A percentile compares a stretch with the other conserved stretches of the same genome.
Conservation (phyloP, 2,329 filamentous ascomycete genomes). For the Exophiala phaeomuriformis region DNA sequence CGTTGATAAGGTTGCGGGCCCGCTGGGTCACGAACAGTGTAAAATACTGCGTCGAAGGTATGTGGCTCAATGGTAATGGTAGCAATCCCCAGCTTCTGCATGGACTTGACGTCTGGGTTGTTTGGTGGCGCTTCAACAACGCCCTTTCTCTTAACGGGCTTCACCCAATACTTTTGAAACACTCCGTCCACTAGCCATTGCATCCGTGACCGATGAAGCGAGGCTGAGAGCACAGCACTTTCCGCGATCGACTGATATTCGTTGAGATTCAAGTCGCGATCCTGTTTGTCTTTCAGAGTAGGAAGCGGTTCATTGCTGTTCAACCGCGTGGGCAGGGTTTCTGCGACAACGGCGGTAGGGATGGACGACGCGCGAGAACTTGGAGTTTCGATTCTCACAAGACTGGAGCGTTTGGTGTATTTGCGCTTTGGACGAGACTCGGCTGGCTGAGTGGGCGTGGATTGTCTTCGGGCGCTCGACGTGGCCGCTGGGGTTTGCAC, state of each 20-base stretch:
- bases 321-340: slow-evolving; percentile 46
- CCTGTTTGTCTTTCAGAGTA: slow-evolving; percentile 46
- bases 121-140: slow-evolving; percentile 40
- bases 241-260: slow-evolving; percentile 56
- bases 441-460: slow-evolving; percentile 27
- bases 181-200: slow-evolving; percentile 50
- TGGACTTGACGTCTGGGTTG: slow-evolving; percentile 46
- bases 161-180: slow-evolving; percentile 52
- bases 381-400: slow-evolving; percentile 28
- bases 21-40: slow-evolving; percentile 47
- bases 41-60: slow-evolving; percentile 53
- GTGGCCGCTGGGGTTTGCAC: slow-evolving; percentile 9
- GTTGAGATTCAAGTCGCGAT: slow-evolving; percentile 40
- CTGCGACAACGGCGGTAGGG: slow-evolving; percentile 28
- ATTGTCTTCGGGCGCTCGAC: slow-evolving; percentile 15
- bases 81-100: slow-evolving; percentile 50
- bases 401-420: slow-evolving; percentile 29
- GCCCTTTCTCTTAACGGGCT: slow-evolving; percentile 50
- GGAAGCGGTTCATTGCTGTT: slow-evolving; percentile 49
- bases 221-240: slow-evolving; percentile 51
- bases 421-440: slow-evolving; percentile 32
- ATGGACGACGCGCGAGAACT: slow-evolving; percentile 28
- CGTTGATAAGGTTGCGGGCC: slow-evolving; percentile 29
- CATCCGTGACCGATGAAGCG: slow-evolving; percentile 53
- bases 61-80: slow-evolving; percentile 57